Conservation (phyloP, 768 basidiomycete species). For the Lentinula guzmanii region DNA sequence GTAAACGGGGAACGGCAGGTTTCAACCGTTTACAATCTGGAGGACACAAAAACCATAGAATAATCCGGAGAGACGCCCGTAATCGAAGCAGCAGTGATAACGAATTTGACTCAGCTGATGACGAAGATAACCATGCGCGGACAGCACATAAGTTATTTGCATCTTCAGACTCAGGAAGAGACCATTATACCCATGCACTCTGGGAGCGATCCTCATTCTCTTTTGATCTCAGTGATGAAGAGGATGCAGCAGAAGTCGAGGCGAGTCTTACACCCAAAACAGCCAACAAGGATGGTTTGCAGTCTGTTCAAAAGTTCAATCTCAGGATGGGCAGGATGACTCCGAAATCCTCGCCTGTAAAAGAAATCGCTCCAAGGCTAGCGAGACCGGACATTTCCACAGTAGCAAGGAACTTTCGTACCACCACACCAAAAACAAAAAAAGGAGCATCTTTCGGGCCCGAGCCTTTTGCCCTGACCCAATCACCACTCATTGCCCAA, state of each 20-base stretch:
- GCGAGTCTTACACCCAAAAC: not conserved
- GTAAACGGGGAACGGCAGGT: not conserved
- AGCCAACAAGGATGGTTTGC: not conserved
- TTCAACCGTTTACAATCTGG: not conserved
- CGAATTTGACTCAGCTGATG: slow-evolving; percentile 28
- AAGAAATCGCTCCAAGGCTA: not conserved
- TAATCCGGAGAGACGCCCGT: slow-evolving; percentile 3
- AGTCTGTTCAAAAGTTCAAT: not conserved
- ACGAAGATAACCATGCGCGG: slow-evolving; percentile 40
- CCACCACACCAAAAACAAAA: not conserved
- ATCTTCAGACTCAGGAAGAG: not conserved
- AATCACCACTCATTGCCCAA: not conserved
- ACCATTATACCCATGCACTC: slow-evolving; percentile 4
- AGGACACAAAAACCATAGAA: not conserved
- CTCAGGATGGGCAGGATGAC: not conserved
- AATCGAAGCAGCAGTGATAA: slow-evolving; percentile 35
- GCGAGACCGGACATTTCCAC: not conserved
- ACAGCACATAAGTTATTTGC: slow-evolving; percentile 57
- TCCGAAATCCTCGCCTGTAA: not conserved
- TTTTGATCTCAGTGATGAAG: not conserved
- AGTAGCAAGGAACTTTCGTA: not conserved
- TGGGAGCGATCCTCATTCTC: slow-evolving; percentile 4
- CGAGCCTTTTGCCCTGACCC: not conserved
- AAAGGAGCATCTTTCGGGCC: not conserved
- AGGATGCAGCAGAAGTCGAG: not conserved